Base-by-base conservation (phyloP, 2,329 filamentous ascomycete species). In the Helminthosporium solani region DNA sequence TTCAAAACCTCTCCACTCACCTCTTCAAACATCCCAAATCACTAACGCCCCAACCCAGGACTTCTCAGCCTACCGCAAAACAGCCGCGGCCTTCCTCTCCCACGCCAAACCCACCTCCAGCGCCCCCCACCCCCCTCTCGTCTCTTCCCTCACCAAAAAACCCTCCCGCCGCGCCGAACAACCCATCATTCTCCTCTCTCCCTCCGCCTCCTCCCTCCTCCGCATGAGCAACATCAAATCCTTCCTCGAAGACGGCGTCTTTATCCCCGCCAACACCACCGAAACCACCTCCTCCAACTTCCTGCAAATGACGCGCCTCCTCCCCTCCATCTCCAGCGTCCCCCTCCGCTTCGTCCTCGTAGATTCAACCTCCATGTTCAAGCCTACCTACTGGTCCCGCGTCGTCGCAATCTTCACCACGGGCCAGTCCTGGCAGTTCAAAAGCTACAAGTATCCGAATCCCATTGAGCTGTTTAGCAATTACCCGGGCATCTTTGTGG, bases 401-500 rank as follows among this genome's bases (percentile, higher is more conserved):
- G 87, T 99, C 6, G 94, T 96, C 1, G 94, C 88, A 11, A 91
- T 99, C 46, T 97, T 99, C 74, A 99, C 94, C 0, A 99, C 94
- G 0, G 94, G 94, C 27, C 94, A 99, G 74, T 85, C 87, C 8
- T 99, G 94, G 94, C 94, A 99, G 73, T 99, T 99, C 75, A 96
- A 96, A 74, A 88, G 84, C 57, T 99, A 99, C 80, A 96, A 95
- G 72, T 99, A 94, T 90, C 86, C 86, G 57, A 86, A 87, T 45
- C 88, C 94, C 0, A 80, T 84, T 12, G 94, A 97, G 64, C 78
- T 99, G 40, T 99, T 99, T 75, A 83, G 84, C 56, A 88, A 96
- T 64, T 88, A 90, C 2, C 78, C 90, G 12, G 94, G 94, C 45
- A 77, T 99, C 40, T 95, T 89, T 64, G 84, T 99, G 2, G 94